A percentile compares a stretch with the other conserved stretches of the same genome.
phyloP scores from a whole-genome alignment of 2,329 filamentous ascomycete species.

The Claviceps quebecensis region DNA sequence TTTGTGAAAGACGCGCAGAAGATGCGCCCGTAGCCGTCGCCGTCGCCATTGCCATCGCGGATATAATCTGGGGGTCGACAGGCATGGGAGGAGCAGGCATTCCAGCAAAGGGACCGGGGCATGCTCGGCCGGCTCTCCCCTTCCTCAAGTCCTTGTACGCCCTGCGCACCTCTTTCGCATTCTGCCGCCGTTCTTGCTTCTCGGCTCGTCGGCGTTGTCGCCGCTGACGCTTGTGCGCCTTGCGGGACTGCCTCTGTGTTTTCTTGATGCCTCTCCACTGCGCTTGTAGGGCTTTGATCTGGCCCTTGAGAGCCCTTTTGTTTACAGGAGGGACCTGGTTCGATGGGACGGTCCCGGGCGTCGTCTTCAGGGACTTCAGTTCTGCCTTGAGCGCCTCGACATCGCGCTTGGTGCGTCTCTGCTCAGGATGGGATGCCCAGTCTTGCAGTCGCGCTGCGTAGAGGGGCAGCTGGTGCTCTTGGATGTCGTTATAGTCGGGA shows the following conservation, averaged over 20 bases:
- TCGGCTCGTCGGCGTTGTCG: slow-evolving; percentile 17
- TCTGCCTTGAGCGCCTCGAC: slow-evolving; percentile 27
- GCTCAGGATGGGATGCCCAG: slow-evolving; percentile 37
- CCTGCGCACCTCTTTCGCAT: slow-evolving; percentile 16
- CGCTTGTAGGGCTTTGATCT: slow-evolving; percentile 30
- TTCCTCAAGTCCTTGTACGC: slow-evolving; percentile 18
- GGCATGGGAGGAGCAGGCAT: slow-evolving; percentile 4
- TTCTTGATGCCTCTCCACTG: slow-evolving; percentile 26
- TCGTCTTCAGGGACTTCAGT: slow-evolving; percentile 26
- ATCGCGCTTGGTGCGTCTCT: slow-evolving; percentile 31
- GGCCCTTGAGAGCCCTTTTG: slow-evolving; percentile 22
- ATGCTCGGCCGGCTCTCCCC: slow-evolving; percentile 3
- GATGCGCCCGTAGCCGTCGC: slow-evolving; percentile 2
- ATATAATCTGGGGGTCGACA: background rate
- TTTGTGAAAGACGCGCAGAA: background rate
- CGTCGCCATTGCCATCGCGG: background rate
- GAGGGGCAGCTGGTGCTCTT: slow-evolving; percentile 32
- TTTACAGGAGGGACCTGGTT: slow-evolving; percentile 5
- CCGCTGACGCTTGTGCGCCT: slow-evolving; percentile 17
- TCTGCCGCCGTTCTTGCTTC: slow-evolving; percentile 19
- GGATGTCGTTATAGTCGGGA: slow-evolving; percentile 37
- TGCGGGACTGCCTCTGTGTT: slow-evolving; percentile 17
- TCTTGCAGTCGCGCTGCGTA: slow-evolving; percentile 28
- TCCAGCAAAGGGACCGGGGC: background rate
- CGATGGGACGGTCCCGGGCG: background rate